phyloP scores from a whole-genome alignment of 306 rosid genomes.

The Canavalia ensiformis region DNA sequence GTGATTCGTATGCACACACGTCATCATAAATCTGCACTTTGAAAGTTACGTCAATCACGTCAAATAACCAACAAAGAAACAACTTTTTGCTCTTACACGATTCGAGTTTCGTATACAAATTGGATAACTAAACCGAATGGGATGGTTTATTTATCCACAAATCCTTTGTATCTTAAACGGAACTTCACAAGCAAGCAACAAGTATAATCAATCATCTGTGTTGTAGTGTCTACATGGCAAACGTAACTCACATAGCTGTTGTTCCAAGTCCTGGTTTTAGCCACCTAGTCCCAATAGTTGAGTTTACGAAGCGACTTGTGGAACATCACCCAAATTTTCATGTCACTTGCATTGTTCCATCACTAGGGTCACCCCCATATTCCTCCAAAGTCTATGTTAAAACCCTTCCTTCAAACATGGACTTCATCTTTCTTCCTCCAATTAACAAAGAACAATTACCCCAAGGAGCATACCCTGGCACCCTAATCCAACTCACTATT shows the following conservation, averaged over 20 bases:
- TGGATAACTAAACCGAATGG: background rate
- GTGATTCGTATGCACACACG: background rate
- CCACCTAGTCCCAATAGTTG: conserved; percentile 54
- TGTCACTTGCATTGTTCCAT: conserved; percentile 59
- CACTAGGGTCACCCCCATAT: conserved; percentile 43
- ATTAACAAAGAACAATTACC: conserved; percentile 43
- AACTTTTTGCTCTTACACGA: background rate
- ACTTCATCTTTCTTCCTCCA: conserved; percentile 56
- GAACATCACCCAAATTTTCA: conserved; percentile 45
- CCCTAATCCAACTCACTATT: conserved; percentile 36
- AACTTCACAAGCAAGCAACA: background rate
- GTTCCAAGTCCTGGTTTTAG: conserved; percentile 54
- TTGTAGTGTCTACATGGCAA: conserved; percentile 32
- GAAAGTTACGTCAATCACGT: background rate
- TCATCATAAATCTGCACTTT: background rate
- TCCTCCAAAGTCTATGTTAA: conserved; percentile 52
- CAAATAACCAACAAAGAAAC: background rate
- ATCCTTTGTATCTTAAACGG: background rate
- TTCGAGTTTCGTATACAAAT: background rate
- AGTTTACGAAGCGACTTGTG: conserved; percentile 51
- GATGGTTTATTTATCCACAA: background rate
- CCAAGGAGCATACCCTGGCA: conserved; percentile 8
- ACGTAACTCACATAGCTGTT: conserved; percentile 43
- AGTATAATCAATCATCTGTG: background rate
- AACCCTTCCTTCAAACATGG: conserved; percentile 57